Evolutionary conservation across 768 basidiomycete species (phyloP).

Genomic region (Tricholoma bakamatsutake): DNA sequence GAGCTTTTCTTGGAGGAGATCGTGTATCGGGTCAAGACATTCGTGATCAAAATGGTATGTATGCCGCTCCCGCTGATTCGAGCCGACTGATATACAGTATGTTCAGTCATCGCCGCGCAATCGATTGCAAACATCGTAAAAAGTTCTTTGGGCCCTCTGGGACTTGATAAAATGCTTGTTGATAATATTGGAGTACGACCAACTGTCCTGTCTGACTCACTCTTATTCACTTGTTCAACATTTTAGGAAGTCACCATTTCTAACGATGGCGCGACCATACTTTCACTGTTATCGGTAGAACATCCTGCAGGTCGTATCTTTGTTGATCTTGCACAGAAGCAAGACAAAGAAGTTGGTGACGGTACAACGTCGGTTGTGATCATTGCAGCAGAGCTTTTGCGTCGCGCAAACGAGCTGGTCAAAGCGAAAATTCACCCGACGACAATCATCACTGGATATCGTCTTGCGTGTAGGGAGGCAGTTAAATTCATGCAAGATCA

Average conservation of each 20-base stretch:
- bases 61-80: slow-evolving; percentile 1
- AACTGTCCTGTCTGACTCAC: neutral
- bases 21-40: slow-evolving; percentile 93
- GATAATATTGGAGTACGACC: slow-evolving; percentile 89
- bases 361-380: slow-evolving; percentile 99
- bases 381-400: slow-evolving; percentile 93
- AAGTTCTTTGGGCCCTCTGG: slow-evolving; percentile 91
- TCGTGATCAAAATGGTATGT: slow-evolving; percentile 90
- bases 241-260: slow-evolving; percentile 96
- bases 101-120: slow-evolving; percentile 85
- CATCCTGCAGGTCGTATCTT: slow-evolving; percentile 97
- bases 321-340: slow-evolving; percentile 97
- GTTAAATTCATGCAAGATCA: slow-evolving; percentile 98
- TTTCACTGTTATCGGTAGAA: slow-evolving; percentile 88
- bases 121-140: slow-evolving; percentile 97
- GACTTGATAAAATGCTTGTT: slow-evolving; percentile 95
- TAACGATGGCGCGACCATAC: slow-evolving; percentile 99
- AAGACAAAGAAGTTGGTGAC: slow-evolving; percentile 99
- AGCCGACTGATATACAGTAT: slow-evolving; percentile 6
- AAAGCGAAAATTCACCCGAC: slow-evolving; percentile 98
- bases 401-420: slow-evolving; percentile 95
- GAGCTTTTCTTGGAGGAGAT: slow-evolving; percentile 91
- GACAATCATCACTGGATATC: slow-evolving; percentile 97
- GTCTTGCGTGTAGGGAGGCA: slow-evolving; percentile 94
- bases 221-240: slow-evolving; percentile 4